These are phyloP conservation scores for Colletotrichum sp. DNA, from an alignment of 2,329 filamentous ascomycete genomes.

Conservation along the genomic window DNA sequence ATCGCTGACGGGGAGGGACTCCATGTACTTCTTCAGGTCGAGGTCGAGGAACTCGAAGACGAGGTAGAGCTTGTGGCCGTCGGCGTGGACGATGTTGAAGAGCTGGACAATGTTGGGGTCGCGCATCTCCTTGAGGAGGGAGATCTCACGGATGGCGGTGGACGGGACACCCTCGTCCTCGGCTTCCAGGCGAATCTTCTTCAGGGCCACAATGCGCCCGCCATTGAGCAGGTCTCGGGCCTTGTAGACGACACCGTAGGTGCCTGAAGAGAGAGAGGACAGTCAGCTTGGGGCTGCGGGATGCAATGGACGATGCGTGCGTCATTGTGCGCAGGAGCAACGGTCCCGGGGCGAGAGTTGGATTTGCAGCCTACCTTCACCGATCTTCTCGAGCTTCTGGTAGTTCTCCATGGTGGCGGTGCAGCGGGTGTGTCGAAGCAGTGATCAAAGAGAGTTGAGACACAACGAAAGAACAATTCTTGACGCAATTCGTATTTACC, in stretches of 20 bases:
- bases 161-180: constrained; percentile 94
- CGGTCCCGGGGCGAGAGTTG: background rate
- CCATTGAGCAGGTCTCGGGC: constrained; percentile 82
- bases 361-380: constrained; percentile 72
- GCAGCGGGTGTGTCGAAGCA: background rate
- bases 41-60: constrained; percentile 92
- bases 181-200: constrained; percentile 94
- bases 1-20: constrained; percentile 81
- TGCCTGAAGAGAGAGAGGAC: constrained; percentile 61
- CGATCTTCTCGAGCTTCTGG: constrained; percentile 95
- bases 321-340: background rate
- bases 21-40: constrained; percentile 96
- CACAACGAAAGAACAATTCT: background rate
- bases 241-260: constrained; percentile 95
- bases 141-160: constrained; percentile 93
- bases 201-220: constrained; percentile 87
- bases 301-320: background rate
- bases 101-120: constrained; percentile 89
- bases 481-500: background rate
- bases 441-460: background rate
- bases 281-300: background rate
- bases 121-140: constrained; percentile 91
- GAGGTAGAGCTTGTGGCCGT: constrained; percentile 93
- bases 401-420: constrained; percentile 81
- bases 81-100: constrained; percentile 91